Evolutionary conservation across 179 eudicot species (phyloP).

Genomic region (Drosera spatulata): DNA sequence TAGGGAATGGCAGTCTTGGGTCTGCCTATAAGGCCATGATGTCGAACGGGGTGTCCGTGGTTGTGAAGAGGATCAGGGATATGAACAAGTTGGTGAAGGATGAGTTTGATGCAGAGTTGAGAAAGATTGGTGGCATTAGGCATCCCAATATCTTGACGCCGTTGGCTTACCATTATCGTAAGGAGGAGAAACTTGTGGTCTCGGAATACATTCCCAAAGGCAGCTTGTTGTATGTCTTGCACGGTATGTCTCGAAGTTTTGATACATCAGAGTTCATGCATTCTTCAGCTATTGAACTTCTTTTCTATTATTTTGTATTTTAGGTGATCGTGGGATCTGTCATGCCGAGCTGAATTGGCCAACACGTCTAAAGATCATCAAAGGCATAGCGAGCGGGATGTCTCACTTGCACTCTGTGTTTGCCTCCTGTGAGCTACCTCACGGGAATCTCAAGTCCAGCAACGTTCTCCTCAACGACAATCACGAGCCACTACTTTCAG

Average conservation of each 20-base stretch:
- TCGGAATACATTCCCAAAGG: slow-evolving; percentile 56
- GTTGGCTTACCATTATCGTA: too few species aligned
- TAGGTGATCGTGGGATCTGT: slow-evolving; percentile 60
- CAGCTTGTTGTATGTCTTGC: slow-evolving; percentile 61
- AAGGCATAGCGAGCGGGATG: slow-evolving; percentile 59
- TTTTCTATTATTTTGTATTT: neutral
- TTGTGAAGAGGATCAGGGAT: slow-evolving; percentile 72
- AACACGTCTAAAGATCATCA: slow-evolving; percentile 44
- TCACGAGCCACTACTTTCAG: slow-evolving; percentile 50
- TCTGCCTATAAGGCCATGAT: slow-evolving; percentile 77
- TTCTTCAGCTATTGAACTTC: too few species aligned
- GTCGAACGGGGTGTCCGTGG: slow-evolving; percentile 60
- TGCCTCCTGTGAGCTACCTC: slow-evolving; percentile 45
- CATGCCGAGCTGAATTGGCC: slow-evolving; percentile 59
- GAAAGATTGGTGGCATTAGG: slow-evolving; percentile 38
- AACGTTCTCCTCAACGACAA: slow-evolving; percentile 43
- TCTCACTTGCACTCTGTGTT: slow-evolving; percentile 46
- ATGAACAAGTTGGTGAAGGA: slow-evolving; percentile 46
- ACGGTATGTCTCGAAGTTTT: slow-evolving; percentile 31
- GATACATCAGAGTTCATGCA: too few species aligned
- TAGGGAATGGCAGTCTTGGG: slow-evolving; percentile 62
- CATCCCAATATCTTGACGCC: slow-evolving; percentile 63
- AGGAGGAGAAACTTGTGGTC: too few species aligned
- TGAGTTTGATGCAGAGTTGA: slow-evolving; percentile 54
- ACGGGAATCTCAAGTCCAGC: slow-evolving; percentile 75